Evolutionary conservation across 2,329 filamentous ascomycete species (phyloP).

Genomic region (Beauveria varroae): DNA sequence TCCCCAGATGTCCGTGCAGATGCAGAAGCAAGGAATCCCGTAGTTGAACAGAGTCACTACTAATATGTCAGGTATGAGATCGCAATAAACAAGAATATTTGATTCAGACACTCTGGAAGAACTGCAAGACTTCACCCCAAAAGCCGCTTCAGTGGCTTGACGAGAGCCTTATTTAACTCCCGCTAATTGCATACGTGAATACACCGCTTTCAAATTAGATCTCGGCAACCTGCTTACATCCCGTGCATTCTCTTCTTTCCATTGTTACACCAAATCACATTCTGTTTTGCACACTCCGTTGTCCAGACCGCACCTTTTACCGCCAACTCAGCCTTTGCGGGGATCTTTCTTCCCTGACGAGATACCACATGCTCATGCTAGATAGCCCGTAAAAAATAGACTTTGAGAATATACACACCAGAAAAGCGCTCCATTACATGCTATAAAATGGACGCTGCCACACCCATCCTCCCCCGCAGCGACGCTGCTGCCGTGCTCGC

Average conservation of each 20-base stretch:
- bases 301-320: background rate
- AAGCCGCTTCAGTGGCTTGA: background rate
- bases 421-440: slow-evolving; percentile 20
- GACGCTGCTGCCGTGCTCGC: slow-evolving; percentile 11
- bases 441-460: slow-evolving; percentile 25
- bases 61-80: no score
- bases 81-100: no score
- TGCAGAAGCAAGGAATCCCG: no score
- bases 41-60: no score
- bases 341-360: background rate
- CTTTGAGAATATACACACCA: background rate
- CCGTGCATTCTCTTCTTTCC: background rate
- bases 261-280: background rate
- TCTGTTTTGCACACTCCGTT: background rate
- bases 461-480: background rate
- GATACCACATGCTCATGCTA: background rate
- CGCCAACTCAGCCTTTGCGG: background rate
- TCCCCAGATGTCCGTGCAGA: no score
- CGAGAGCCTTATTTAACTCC: background rate
- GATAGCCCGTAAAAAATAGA: background rate
- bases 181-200: slow-evolving; percentile 6
- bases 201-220: background rate
- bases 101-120: no score
- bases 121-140: no score
- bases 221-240: background rate